Conservation (phyloP, 2,329 filamentous ascomycete species). For the Zymoseptoria passerinii region DNA sequence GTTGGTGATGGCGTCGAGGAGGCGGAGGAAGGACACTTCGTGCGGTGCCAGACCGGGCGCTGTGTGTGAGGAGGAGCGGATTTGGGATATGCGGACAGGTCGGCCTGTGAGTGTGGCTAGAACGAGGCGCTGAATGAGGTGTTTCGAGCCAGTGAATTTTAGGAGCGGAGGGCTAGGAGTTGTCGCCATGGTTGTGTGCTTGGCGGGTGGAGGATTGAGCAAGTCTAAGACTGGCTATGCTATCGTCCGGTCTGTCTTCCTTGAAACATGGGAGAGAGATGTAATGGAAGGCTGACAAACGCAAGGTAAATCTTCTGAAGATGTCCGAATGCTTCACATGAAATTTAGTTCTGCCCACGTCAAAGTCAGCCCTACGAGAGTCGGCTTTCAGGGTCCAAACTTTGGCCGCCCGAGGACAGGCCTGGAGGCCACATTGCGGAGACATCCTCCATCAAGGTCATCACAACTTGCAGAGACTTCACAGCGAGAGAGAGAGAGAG, state of each 20-base stretch:
- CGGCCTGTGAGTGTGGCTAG: constrained; percentile 86
- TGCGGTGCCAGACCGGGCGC: constrained; percentile 83
- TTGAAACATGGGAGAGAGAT: not conserved
- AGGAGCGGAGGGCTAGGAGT: constrained; percentile 22
- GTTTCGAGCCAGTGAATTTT: constrained; percentile 70
- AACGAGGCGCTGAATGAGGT: constrained; percentile 74
- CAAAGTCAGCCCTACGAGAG: not conserved
- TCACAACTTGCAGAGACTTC: not conserved
- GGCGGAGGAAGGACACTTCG: constrained; percentile 90
- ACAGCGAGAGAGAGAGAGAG: not conserved
- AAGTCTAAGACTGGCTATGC: not conserved
- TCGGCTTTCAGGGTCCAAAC: too few species aligned
- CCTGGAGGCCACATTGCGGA: too few species aligned
- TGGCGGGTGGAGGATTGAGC: not conserved
- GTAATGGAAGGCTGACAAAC: not conserved
- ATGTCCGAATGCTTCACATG: not conserved
- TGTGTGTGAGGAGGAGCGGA: constrained; percentile 76
- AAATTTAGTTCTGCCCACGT: not conserved
- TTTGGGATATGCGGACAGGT: constrained; percentile 85
- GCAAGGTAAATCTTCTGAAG: not conserved
- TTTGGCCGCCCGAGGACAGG: too few species aligned
- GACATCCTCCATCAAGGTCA: not conserved
- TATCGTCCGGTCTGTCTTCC: not conserved
- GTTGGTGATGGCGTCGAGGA: constrained; percentile 92
- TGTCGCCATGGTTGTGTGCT: constrained; percentile 19